A percentile compares a stretch with the other conserved stretches of the same genome.
Evolutionary conservation across 2,329 filamentous ascomycete genomes (phyloP).

Genomic region (Chaetomium globosum): DNA sequence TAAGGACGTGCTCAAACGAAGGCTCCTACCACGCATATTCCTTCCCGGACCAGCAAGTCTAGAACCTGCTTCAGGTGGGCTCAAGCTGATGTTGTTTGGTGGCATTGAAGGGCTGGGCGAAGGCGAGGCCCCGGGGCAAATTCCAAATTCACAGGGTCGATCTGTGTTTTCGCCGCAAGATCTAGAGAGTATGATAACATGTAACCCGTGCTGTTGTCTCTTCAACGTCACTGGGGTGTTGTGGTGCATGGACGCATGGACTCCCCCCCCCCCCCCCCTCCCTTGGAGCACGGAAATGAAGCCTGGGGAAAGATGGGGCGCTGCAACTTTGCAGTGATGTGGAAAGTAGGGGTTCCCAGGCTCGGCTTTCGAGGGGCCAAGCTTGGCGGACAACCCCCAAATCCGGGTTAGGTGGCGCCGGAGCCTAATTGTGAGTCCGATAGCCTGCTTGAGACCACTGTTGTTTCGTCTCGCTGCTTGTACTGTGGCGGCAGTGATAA

Average conservation of each 20-base stretch:
- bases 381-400: conserved; percentile 8
- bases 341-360: not conserved
- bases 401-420: conserved; percentile 15
- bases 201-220: not conserved
- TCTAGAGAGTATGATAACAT: no score
- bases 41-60: not conserved
- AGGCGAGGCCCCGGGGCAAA: not conserved
- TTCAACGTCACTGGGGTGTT: not conserved
- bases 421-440: conserved; percentile 25
- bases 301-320: conserved; percentile 4
- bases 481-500: not conserved
- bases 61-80: not conserved
- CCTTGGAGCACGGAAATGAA: not conserved
- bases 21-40: not conserved
- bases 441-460: not conserved
- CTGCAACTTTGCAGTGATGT: conserved; percentile 19
- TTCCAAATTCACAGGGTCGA: not conserved
- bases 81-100: not conserved
- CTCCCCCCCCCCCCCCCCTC: no score
- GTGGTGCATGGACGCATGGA: not conserved
- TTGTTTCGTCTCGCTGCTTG: not conserved
- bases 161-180: not conserved
- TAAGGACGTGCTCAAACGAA: not conserved
- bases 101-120: not conserved
- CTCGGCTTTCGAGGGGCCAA: not conserved